Evolutionary conservation across 2,329 filamentous ascomycete genomes (phyloP), one percentile per base, ranked within the genome.

Genomic region (Exophiala oligosperma): DNA sequence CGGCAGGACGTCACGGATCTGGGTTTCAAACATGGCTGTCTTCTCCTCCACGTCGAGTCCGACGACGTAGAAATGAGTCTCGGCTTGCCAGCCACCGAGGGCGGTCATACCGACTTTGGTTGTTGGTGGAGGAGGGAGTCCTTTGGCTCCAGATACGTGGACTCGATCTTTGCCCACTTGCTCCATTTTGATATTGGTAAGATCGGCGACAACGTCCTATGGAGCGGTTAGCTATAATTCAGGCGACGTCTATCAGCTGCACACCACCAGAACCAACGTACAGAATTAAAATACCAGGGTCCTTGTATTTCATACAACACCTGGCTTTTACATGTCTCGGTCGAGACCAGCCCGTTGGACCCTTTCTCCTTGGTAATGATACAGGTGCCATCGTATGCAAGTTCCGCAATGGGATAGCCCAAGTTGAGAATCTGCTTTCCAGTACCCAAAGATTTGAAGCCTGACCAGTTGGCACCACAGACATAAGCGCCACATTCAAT

Each of bases 51-150:
- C 78, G 1, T 70, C 78, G 57, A 81, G 81, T 0, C 78, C 79
- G 0, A 73, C 74, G 2, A 74, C 75, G 57, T 80, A 79, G n/a
- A 77, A n/a, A 0, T 77, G 64, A 4, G 76, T 54, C 60, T 82
- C 72, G 2, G 72, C 72, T 63, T 81, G 74, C 56, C 73, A 82
- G 0, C 79, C 80, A 3, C 74, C 79, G 5, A 70, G 67, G 50
- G 78, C 80, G 57, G 77, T 79, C 7, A 81, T 71, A 23, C 77
- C 78, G 4, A 79, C 70, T 61, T 81, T 81, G 1, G 79, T 81
- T 0, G 79, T 81, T 1, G 77, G 71, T 0, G 79, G 79, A 1
- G 79, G 79, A 0, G 74, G 72, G 1, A 64, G 56, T 2, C 73
- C 75, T 54, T 71, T 72, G 12, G 79, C 70, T n/a, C 76, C 75